A percentile compares a stretch with the other conserved stretches of the same genome.
Conservation (phyloP, 2,329 filamentous ascomycete genomes). For the Neofusicoccum kwambonambiense region DNA sequence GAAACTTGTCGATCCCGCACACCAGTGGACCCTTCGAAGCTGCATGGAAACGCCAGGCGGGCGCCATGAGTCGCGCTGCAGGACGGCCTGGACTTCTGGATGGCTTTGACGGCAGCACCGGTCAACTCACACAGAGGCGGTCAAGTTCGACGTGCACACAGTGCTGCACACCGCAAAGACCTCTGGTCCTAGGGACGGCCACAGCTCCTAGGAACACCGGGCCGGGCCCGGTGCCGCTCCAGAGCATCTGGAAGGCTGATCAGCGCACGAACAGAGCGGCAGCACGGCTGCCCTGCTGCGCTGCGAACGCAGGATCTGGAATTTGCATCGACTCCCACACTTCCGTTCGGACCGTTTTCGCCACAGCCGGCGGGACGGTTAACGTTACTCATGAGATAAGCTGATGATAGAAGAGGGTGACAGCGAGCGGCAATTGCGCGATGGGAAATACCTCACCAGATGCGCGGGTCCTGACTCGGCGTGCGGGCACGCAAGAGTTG, state of each 20-base stretch:
- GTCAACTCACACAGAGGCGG: conserved; percentile 8
- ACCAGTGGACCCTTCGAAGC: conserved; percentile 15
- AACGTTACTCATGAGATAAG: conserved; percentile 17
- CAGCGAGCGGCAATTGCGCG: conserved; percentile 7
- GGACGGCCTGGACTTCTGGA: conserved; percentile 8
- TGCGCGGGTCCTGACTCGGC: conserved; percentile 7
- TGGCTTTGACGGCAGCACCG: conserved; percentile 13
- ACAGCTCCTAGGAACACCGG: conserved; percentile 17
- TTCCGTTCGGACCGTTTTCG: conserved; percentile 17
- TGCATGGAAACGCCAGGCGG: conserved; percentile 13
- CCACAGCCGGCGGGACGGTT: conserved; percentile 17
- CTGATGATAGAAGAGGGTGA: conserved; percentile 14
- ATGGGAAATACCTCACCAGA: conserved; percentile 15
- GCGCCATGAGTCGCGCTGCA: conserved; percentile 12
- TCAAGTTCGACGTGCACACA: conserved; percentile 16
- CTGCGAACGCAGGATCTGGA: conserved; percentile 17
- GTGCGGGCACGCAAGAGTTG: not conserved
- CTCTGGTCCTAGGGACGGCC: conserved; percentile 7
- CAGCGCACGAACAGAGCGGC: conserved; percentile 16
- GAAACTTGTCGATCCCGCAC: conserved; percentile 15
- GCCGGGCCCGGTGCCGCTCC: conserved; percentile 18
- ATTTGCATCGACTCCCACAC: conserved; percentile 15
- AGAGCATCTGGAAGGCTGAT: conserved; percentile 18
- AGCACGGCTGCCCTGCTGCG: conserved; percentile 13
- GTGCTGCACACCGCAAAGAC: conserved; percentile 12